These are phyloP conservation scores for Physcomitrium patens DNA, from an alignment of 225 moss, liverwort and hornwort species.

Conservation along the genomic window DNA sequence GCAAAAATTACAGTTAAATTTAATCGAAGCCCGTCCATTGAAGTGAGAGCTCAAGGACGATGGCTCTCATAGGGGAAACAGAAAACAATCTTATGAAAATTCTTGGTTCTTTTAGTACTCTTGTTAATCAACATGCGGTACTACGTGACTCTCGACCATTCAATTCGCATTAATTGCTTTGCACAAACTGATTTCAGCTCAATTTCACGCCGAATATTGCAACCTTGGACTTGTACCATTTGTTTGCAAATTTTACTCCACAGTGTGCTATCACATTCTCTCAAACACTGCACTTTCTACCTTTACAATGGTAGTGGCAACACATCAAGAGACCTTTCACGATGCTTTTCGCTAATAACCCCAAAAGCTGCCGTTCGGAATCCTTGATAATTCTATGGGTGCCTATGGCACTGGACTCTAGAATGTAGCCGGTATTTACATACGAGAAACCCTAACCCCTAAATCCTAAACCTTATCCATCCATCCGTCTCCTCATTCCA, in stretches of 20 bases:
- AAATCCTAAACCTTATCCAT: conserved; percentile 25
- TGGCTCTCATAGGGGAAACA: neutral
- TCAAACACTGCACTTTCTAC: too few species aligned
- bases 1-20: neutral
- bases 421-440: too few species aligned
- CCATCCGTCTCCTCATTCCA: neutral
- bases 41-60: neutral
- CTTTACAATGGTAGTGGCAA: too few species aligned
- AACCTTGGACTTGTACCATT: too few species aligned
- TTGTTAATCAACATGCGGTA: conserved; percentile 5
- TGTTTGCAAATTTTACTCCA: too few species aligned
- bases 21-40: neutral
- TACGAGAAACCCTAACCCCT: conserved; percentile 24
- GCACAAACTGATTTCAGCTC: neutral
- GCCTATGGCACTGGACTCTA: too few species aligned
- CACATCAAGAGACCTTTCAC: too few species aligned
- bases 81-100: too few species aligned
- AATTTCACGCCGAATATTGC: neutral
- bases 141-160: neutral
- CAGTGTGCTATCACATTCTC: too few species aligned
- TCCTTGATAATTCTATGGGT: too few species aligned
- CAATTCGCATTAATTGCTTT: neutral
- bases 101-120: neutral
- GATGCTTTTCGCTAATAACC: too few species aligned
- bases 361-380: too few species aligned